Conservation (phyloP, 2,329 filamentous ascomycete genomes). For the Xylaria sp. region DNA sequence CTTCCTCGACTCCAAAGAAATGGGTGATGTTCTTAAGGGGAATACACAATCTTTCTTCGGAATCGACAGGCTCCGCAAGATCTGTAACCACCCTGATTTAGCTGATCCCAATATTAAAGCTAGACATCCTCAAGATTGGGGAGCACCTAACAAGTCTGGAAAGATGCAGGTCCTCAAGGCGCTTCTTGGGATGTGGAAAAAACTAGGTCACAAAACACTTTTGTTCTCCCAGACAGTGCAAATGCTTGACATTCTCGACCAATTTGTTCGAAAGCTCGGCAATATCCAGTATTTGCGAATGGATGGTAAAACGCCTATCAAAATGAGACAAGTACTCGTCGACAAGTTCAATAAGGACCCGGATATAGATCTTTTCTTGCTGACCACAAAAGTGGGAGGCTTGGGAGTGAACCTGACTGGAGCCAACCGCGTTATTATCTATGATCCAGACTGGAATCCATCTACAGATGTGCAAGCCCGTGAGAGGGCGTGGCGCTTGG, state of each 20-base stretch:
- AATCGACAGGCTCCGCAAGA: conserved; percentile 91
- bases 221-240: conserved; percentile 93
- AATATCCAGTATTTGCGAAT: conserved; percentile 84
- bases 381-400: conserved; percentile 95
- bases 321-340: conserved; percentile 87
- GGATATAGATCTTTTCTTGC: conserved; percentile 83
- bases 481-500: conserved; percentile 93
- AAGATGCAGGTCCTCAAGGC: conserved; percentile 97
- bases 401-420: conserved; percentile 94
- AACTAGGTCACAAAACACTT: conserved; percentile 89
- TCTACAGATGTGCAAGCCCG: conserved; percentile 95
- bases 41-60: conserved; percentile 85
- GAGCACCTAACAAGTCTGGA: conserved; percentile 80
- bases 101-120: conserved; percentile 67
- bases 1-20: conserved; percentile 85
- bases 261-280: conserved; percentile 74
- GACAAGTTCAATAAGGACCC: conserved; percentile 90
- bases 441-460: conserved; percentile 98
- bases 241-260: conserved; percentile 94
- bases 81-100: conserved; percentile 97
- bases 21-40: conserved; percentile 80
- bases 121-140: conserved; percentile 79
- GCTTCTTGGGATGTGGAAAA: conserved; percentile 87
- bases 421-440: conserved; percentile 95
- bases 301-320: conserved; percentile 92